These are phyloP conservation scores for Deinandra increscens DNA, from an alignment of 129 eudicot species.

Conservation along the genomic window DNA sequence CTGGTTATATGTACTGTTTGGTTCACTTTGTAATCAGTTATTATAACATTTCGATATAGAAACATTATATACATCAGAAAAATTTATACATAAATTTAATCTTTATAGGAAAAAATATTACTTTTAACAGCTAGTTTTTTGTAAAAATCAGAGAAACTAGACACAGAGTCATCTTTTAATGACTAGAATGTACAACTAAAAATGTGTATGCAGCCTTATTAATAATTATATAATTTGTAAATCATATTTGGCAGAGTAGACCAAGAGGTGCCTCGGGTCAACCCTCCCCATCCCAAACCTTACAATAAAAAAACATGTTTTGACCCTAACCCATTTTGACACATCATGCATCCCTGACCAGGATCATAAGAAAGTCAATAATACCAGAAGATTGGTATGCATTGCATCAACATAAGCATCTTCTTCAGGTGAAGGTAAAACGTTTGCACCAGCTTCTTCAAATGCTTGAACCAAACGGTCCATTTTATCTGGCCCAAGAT, in stretches of 20 bases:
- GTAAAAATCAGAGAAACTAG: neutral
- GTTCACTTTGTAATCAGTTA: neutral
- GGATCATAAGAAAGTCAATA: conserved; percentile 25
- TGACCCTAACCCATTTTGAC: neutral
- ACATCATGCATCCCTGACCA: neutral
- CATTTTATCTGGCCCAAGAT: conserved; percentile 53
- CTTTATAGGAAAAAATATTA: neutral
- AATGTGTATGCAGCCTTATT: neutral
- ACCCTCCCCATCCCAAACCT: neutral
- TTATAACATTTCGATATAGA: neutral
- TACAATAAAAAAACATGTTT: neutral
- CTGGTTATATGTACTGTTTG: neutral
- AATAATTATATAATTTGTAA: neutral
- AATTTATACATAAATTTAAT: neutral
- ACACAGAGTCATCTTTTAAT: neutral
- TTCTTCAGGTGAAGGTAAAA: conserved; percentile 53
- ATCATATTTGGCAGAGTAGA: neutral
- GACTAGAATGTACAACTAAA: neutral
- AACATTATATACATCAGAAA: neutral
- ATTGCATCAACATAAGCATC: conserved; percentile 61
- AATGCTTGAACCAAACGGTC: conserved; percentile 55
- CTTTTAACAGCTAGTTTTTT: neutral
- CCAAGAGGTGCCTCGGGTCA: neutral
- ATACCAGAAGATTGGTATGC: conserved; percentile 69
- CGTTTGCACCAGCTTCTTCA: conserved; percentile 52